Conservation (phyloP, 1,284 basidiomycete genomes). For the Entoloma clypeatum region DNA sequence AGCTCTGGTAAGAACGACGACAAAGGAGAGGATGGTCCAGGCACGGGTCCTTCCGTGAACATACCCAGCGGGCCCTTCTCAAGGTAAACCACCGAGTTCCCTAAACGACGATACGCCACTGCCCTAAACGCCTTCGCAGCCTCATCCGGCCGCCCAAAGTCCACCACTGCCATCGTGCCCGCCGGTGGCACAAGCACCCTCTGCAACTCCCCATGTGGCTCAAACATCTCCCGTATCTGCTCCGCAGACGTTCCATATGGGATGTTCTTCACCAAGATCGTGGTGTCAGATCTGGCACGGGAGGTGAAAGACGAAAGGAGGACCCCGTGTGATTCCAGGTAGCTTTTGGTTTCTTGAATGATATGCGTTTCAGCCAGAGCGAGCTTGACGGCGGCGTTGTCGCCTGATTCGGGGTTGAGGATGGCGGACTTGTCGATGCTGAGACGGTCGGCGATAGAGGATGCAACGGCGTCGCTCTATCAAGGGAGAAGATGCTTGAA, state of each 20-base stretch:
- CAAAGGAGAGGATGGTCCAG: slow-evolving; percentile 12
- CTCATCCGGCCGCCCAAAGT: slow-evolving; percentile 72
- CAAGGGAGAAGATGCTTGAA: slow-evolving; percentile 16
- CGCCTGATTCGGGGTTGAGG: slow-evolving; percentile 67
- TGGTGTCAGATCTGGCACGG: slow-evolving; percentile 69
- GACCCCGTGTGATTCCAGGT: slow-evolving; percentile 75
- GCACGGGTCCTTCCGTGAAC: slow-evolving; percentile 47
- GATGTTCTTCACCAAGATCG: slow-evolving; percentile 94
- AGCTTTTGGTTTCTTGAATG: slow-evolving; percentile 92
- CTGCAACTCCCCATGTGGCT: slow-evolving; percentile 70
- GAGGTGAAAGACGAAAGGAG: slow-evolving; percentile 56
- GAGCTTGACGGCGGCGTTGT: slow-evolving; percentile 86
- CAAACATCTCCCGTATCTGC: slow-evolving; percentile 78
- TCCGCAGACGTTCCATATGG: slow-evolving; percentile 84
- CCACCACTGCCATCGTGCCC: slow-evolving; percentile 92
- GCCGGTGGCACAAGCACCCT: slow-evolving; percentile 87
- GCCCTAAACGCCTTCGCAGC: slow-evolving; percentile 76
- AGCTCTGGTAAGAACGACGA: slow-evolving; percentile 14
- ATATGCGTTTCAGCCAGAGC: slow-evolving; percentile 96
- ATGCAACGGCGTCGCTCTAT: slow-evolving; percentile 88
- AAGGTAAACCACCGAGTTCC: slow-evolving; percentile 88
- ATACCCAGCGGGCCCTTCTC: slow-evolving; percentile 89
- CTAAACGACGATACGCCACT: slow-evolving; percentile 85
- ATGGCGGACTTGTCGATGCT: slow-evolving; percentile 85
- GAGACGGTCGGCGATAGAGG: slow-evolving; percentile 80